Conservation (phyloP, 2,329 filamentous ascomycete genomes). For the Aspergillus ibericus region DNA sequence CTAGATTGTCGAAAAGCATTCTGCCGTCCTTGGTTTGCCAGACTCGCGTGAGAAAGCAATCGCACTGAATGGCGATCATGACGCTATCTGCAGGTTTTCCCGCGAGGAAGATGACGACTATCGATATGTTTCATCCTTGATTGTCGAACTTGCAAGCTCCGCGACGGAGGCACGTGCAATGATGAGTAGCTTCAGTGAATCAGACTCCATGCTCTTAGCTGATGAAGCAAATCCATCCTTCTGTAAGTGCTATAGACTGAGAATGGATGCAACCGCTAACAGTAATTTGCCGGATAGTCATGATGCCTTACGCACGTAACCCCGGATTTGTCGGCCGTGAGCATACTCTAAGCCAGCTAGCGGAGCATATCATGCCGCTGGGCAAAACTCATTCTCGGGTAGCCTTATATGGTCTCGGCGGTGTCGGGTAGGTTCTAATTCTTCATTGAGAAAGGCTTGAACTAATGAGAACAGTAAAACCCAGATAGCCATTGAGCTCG, state of each 20-base stretch:
- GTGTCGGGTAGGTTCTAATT: constrained; percentile 9
- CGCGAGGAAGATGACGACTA: constrained; percentile 14
- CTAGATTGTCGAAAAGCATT: constrained; percentile 25
- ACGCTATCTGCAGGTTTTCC: constrained; percentile 21
- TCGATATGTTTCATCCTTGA: constrained; percentile 12
- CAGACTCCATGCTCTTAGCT: background rate
- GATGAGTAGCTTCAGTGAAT: background rate
- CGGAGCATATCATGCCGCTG: constrained; percentile 4
- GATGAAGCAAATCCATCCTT: background rate
- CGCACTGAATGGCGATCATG: constrained; percentile 19
- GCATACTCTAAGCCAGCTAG: background rate
- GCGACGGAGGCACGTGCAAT: background rate
- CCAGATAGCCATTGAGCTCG: constrained; percentile 16
- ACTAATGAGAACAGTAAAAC: constrained; percentile 12
- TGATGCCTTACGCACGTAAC: constrained; percentile 15
- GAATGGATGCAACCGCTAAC: background rate
- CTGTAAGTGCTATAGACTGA: background rate
- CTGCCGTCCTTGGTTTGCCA: constrained; percentile 20
- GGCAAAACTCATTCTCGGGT: constrained; percentile 5
- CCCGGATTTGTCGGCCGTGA: constrained; percentile 11
- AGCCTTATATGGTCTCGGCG: constrained; percentile 14
- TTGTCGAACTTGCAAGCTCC: constrained; percentile 8
- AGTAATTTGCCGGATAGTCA: constrained; percentile 1
- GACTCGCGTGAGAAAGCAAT: constrained; percentile 19
- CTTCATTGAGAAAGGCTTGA: background rate